Conservation (phyloP, 805 yeast genomes). For the Lachancea mirantina region DNA sequence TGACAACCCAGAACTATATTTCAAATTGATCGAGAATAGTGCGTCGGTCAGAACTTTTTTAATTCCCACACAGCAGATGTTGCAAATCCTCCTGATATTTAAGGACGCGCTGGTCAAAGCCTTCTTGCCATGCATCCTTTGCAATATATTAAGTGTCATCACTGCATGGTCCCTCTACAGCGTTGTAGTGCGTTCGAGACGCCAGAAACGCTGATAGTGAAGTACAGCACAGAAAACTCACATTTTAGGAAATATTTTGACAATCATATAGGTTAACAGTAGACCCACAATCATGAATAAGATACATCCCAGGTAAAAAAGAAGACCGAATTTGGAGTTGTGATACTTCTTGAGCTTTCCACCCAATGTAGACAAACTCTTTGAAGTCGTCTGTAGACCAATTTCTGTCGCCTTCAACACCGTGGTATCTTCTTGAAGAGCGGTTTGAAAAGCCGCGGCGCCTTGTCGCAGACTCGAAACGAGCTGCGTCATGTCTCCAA, state of each 20-base stretch:
- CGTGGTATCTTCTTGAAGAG: constrained; percentile 33
- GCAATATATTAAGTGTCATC: constrained; percentile 5
- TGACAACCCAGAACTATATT: constrained; percentile 7
- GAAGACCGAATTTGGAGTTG: constrained; percentile 25
- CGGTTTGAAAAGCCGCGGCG: constrained; percentile 36
- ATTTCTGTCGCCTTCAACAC: constrained; percentile 37
- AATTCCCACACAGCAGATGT: constrained; percentile 7
- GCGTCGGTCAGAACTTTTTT: constrained; percentile 6
- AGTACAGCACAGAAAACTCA: constrained; percentile 11
- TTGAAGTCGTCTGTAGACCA: constrained; percentile 35
- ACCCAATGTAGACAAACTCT: constrained; percentile 28
- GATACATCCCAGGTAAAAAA: constrained; percentile 23
- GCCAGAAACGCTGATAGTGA: too few species aligned
- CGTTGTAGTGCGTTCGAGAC: constrained; percentile 2
- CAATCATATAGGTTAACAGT: constrained; percentile 31
- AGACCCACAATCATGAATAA: constrained; percentile 27
- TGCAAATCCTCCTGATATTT: constrained; percentile 6
- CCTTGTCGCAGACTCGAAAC: constrained; percentile 33
- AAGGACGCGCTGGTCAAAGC: constrained; percentile 5
- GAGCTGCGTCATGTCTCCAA: constrained; percentile 35
- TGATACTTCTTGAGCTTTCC: constrained; percentile 28
- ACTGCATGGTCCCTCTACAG: constrained; percentile 5
- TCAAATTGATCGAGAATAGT: constrained; percentile 8
- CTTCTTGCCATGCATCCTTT: constrained; percentile 8
- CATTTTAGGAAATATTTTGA: constrained; percentile 36